phyloP scores from a whole-genome alignment of 108 stramenopile species.

The Cyclotella distinguenda region DNA sequence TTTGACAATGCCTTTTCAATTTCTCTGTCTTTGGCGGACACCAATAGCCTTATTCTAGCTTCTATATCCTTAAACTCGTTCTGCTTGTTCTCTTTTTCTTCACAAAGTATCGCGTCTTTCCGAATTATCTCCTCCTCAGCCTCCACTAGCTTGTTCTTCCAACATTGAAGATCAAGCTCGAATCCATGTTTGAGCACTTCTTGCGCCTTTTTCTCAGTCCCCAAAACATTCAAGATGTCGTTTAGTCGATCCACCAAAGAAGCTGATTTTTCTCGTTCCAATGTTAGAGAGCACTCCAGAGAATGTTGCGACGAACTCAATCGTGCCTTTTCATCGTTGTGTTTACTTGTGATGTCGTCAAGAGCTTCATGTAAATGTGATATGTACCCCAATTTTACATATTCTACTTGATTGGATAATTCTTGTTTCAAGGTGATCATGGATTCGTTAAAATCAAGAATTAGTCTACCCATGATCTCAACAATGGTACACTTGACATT shows the following conservation, averaged over 20 bases:
- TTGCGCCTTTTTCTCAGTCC: conserved; percentile 2
- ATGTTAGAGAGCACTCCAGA: conserved; percentile 10
- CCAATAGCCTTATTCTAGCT: conserved; percentile 13
- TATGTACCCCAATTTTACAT: conserved; percentile 4
- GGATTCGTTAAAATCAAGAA: conserved; percentile 1
- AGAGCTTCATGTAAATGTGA: conserved; percentile 9
- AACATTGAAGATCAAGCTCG: not conserved
- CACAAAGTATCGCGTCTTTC: conserved; percentile 5
- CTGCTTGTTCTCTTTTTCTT: conserved; percentile 14
- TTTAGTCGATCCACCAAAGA: conserved; percentile 11
- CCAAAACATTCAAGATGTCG: not conserved
- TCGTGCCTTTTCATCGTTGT: conserved; percentile 22
- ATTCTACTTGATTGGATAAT: not conserved
- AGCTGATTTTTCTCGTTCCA: conserved; percentile 2
- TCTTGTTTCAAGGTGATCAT: conserved; percentile 1
- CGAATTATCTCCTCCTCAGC: conserved; percentile 9
- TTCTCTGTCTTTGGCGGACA: conserved; percentile 22
- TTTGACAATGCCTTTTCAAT: conserved; percentile 16
- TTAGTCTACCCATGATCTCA: not conserved
- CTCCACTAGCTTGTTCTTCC: not conserved
- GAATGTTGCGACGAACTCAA: conserved; percentile 6
- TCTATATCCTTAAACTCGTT: conserved; percentile 14
- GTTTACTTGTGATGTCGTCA: conserved; percentile 2
- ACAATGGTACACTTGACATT: not conserved
- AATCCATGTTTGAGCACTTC: not conserved